Base-by-base conservation (phyloP, 2,329 filamentous ascomycete species). In the Colletotrichum sansevieriae region DNA sequence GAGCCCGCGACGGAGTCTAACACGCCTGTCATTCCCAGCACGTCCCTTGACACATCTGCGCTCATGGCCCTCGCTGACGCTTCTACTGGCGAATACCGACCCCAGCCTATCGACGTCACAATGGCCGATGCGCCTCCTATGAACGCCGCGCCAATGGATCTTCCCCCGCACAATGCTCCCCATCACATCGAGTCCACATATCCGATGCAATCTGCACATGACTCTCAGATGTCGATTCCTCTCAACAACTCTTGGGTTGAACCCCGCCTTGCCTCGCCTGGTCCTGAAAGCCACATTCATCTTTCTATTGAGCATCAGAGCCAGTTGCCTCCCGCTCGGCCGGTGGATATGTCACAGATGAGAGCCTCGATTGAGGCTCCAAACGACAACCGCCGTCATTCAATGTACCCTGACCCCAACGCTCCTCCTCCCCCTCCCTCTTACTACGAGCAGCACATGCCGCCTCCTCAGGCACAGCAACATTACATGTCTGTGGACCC, bases 1-100 rank as follows among this genome's bases (percentile, higher is more conserved):
- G 66, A 72, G 64, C 78, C 80, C 20, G 63, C 62, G 13, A 58
- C 55, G 25, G 67, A 68, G 35, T 56, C 71, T 15, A 46, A 68
- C 37, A 54, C 70, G 20, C 56, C 65, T 12, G 65, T 58, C 33
- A 39, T 61, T 8, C 25, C 41, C 12, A 49, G 59, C 13, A 46
- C 61, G 22, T 29, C 58, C 11, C 47, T 62, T n/a, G 67, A 71
- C 35, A 63, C 61, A 29, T 62, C 49, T 9, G 59, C 51, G 13
- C 35, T 71, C 25, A 41, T 54, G 20, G 56, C 54, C 29, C 67
- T 71, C 9, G 70, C 70, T 22, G 65, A 68, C 39, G 61, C 62
- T 20, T 52, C 55, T 11, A 43, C 56, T 20, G 33, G 61, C 39
- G 35, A 41, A 9, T 63, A 55, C n/a, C n/a, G 18, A 9, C n/a